Evolutionary conservation across 1,284 basidiomycete species (phyloP), one percentile per base, ranked within the genome.

Genomic region (Boletus calvinii): DNA sequence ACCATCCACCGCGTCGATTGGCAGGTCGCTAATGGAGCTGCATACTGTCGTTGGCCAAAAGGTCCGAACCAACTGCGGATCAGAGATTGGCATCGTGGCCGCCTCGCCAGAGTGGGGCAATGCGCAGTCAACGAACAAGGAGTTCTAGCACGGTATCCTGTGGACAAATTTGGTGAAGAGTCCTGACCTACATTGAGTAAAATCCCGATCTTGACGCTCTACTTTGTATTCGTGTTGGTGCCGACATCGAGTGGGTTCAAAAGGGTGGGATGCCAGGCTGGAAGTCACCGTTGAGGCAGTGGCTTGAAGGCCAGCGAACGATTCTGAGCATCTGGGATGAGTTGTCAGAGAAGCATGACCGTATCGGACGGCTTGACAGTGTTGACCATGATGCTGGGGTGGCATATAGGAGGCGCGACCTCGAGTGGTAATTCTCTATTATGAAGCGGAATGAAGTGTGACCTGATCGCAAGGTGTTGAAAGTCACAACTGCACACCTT

Each of bases 81-180:
- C 17, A 24, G 24, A 17, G 36, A n/a, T 37, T 13, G 46, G 24
- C 46, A 42, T 22, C 39, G 37, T 58, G 57, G 42, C 31, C 35
- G 20, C 46, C 48, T 45, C 7, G 30, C 42, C 46, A 40, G 17
- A 2, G 17, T 20, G 24, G 24, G 24, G 4, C 24, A 24, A 6
- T 8, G 26, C 17, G 37, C 20, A 18, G n/a, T 4, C 8, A 8
- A 20, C 29, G 34, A 6, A 17, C 4, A 40, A 29, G 29, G 6
- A n/a, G 22, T 26, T 1, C 26, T 6, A 26, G 26, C 26, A 22
- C 22, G 22, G 22, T 8, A 6, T 8, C 24, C 32, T 15, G 24
- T 35, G 20, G 3, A 29, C 30, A 17, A 35, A 35, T 35, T 34
- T 10, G 7, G 35, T 10, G 11, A 8, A 29, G n/a, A 8, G 17